A percentile compares a stretch with the other conserved stretches of the same genome.
phyloP scores from a whole-genome alignment of 2,329 filamentous ascomycete species.

The Diaporthe citrichinensis region DNA sequence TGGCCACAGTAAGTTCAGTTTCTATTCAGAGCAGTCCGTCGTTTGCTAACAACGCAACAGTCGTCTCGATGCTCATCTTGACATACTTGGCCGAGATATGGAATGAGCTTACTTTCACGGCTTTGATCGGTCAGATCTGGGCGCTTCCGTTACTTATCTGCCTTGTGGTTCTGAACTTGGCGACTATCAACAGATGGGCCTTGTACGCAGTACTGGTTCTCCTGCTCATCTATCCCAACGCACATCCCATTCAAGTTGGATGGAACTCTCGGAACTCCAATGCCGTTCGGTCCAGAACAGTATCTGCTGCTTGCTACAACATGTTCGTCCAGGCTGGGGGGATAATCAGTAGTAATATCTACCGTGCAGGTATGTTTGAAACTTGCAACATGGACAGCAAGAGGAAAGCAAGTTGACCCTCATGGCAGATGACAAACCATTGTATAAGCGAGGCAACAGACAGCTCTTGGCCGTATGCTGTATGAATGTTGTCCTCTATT shows the following conservation, averaged over 20 bases:
- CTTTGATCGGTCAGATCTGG: slow-evolving; percentile 69
- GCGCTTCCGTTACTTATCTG: slow-evolving; percentile 70
- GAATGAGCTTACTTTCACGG: slow-evolving; percentile 64
- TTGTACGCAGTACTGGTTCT: slow-evolving; percentile 58
- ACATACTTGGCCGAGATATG: slow-evolving; percentile 60
- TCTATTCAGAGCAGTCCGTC: not conserved
- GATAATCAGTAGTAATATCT: slow-evolving; percentile 59
- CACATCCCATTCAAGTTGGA: slow-evolving; percentile 63
- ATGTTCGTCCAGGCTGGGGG: slow-evolving; percentile 62
- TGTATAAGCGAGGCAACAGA: slow-evolving; percentile 68
- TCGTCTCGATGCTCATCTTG: slow-evolving; percentile 54
- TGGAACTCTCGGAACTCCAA: slow-evolving; percentile 72
- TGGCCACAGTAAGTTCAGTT: slow-evolving; percentile 46
- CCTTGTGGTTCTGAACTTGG: slow-evolving; percentile 58
- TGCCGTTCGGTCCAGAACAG: slow-evolving; percentile 71
- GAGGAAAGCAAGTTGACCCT: slow-evolving; percentile 36
- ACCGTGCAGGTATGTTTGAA: slow-evolving; percentile 49
- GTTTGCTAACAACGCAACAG: slow-evolving; percentile 38
- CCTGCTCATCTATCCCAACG: slow-evolving; percentile 57
- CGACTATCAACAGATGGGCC: slow-evolving; percentile 56
- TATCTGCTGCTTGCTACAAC: slow-evolving; percentile 76
- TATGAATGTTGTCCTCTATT: slow-evolving; percentile 50
- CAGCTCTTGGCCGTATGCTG: slow-evolving; percentile 64
- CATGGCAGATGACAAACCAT: slow-evolving; percentile 54
- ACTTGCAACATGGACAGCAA: too few species aligned